Base-by-base conservation (phyloP, 257 asterid genomes). In the Echium plantagineum region DNA sequence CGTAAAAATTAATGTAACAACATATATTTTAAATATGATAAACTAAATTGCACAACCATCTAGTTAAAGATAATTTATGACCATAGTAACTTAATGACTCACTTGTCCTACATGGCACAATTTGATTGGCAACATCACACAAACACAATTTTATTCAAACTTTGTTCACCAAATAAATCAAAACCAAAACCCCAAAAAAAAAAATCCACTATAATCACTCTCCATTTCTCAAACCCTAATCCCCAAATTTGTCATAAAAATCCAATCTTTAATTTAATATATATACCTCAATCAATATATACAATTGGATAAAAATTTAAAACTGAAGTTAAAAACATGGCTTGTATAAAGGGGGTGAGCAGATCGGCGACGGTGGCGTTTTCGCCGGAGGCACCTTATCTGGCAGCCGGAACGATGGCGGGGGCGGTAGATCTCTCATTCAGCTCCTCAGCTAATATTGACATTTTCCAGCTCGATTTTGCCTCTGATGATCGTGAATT, bases 321-420 rank as follows among this genome's bases (percentile, higher is more conserved):
- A 10, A 2, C 0, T 12, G 3, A 13, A 13, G 9, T 1, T 76
- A 86, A n/a, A n/a, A n/a, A n/a, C n/a, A 83, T 84, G 94, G 80
- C 94, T 62, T 74, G 72, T 65, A 75, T 90, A 70, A 91, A 88
- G 73, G 73, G 70, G 72, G 93, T 84, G 77, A 79, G 79, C 88
- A 75, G 95, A 88, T 91, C 98, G 84, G 98, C 97, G 58, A 75
- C 94, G 80, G 79, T 87, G 74, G 94, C 94, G 71, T 85, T 91
- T 75, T 68, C 97, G 59, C 94, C 98, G 71, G 97, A 83, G 15
- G 94, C 85, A 32, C 76, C 84, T 52, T 88, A 85, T 80, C 58
- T 91, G 82, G 97, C 95, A 13, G 94, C 97, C 56, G 98, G 97
- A 57, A 91, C 98, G 79, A 91, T 89, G 97, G 95, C 98, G 0